Conservation (phyloP, 2,329 filamentous ascomycete species). For the Monosporascus sp. region DNA sequence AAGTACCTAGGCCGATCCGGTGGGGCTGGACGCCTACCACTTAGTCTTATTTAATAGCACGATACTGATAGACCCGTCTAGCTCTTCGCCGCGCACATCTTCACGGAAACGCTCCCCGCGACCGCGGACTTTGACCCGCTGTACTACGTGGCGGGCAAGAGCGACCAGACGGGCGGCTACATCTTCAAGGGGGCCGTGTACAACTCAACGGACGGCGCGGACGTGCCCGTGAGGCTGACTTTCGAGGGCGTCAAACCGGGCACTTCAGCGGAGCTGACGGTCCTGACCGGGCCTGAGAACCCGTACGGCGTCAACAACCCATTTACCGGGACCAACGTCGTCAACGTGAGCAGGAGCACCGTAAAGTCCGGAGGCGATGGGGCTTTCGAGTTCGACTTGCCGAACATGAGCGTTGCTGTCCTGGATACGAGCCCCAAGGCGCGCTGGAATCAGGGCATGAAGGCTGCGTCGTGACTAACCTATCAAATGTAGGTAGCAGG, state of each 20-base stretch:
- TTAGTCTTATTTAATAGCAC: neutral
- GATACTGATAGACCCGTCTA: constrained; percentile 6
- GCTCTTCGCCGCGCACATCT: constrained; percentile 41
- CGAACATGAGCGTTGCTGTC: constrained; percentile 51
- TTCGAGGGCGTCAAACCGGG: constrained; percentile 41
- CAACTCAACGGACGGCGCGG: constrained; percentile 41
- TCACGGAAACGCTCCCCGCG: constrained; percentile 43
- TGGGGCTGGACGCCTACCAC: no score
- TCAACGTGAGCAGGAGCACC: constrained; percentile 34
- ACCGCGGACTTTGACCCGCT: constrained; percentile 38
- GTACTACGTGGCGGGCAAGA: constrained; percentile 46
- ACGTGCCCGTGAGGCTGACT: constrained; percentile 39
- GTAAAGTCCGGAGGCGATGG: constrained; percentile 41
- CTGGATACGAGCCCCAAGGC: constrained; percentile 36
- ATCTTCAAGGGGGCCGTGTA: constrained; percentile 51
- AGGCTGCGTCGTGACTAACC: neutral
- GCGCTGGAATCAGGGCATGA: neutral
- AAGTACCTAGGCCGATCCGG: constrained; percentile 3
- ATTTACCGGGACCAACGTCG: constrained; percentile 42
- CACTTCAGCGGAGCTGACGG: constrained; percentile 36
- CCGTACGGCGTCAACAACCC: constrained; percentile 42
- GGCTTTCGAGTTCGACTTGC: constrained; percentile 47
- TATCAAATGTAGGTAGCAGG: no score
- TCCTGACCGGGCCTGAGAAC: constrained; percentile 39
- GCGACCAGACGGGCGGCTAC: constrained; percentile 33